Evolutionary conservation across 345 rosid genomes (phyloP), one percentile per base, ranked within the genome.

Genomic region (Lepidium sativum): DNA sequence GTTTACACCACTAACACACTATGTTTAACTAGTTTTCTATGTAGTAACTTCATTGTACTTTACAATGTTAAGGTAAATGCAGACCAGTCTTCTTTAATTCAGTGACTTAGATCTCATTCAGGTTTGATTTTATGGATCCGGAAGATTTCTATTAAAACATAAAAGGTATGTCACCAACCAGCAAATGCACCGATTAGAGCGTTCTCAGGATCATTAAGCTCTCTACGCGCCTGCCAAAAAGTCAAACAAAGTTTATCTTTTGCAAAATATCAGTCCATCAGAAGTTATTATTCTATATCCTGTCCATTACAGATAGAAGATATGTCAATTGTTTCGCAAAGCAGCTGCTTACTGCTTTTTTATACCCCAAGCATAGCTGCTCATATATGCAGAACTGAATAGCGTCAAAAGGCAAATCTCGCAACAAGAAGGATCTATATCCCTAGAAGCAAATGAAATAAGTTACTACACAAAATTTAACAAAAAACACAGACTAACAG

Each of bases 351-450:
- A 87, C 98, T 27, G 85, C 95, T 16, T 45, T 81, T 66, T 82
- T 94, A 74, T 90, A 94, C 38, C 95, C 96, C 63, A 94, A 71
- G 58, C 95, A 83, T 40, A 94, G 83, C 79, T 94, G 97, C 84
- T 94, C 97, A 35, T 94, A 94, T 70, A 90, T 80, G 78, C 97
- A 94, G 78, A 94, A 94, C 69, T 94, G 97, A 70, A 88, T 80
- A 37, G 96, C 99, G 77, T 94, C 99, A 79, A 94, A 94, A 18
- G 96, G 96, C 76, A 94, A 81, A 80, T 94, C 99, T 71, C 95
- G 80, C 80, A 94, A 53, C 34, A 90, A 67, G 69, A 90, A 90
- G 6, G 97, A 90, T 70, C 97, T 75, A 61, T 90, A 94, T 45
- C 99, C 99, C 99, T 94, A 64, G 25, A 74, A 20, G 51, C 21